These are phyloP conservation scores for Lipomyces yamadae DNA, from an alignment of 805 yeast species.

Conservation along the genomic window DNA sequence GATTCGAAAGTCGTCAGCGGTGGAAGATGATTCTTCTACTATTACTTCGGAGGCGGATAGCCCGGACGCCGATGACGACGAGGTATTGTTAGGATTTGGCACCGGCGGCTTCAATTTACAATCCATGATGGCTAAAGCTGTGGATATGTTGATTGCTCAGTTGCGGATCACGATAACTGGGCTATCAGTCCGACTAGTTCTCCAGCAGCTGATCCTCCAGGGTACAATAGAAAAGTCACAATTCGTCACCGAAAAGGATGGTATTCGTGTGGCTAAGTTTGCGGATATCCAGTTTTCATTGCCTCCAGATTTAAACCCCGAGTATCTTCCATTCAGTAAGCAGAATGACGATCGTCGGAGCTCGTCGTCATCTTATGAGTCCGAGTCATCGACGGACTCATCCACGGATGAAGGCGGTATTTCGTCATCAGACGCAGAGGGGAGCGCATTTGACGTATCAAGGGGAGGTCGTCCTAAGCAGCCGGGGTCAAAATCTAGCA, in stretches of 20 bases:
- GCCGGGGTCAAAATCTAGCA: constrained; percentile 23
- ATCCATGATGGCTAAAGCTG: constrained; percentile 44
- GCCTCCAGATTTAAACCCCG: constrained; percentile 18
- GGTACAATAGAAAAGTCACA: constrained; percentile 21
- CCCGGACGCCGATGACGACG: constrained; percentile 33
- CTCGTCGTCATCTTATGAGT: constrained; percentile 15
- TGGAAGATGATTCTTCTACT: constrained; percentile 10
- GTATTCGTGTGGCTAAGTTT: constrained; percentile 35
- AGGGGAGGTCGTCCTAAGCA: not conserved
- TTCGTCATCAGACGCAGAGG: constrained; percentile 46
- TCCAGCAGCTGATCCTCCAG: constrained; percentile 22
- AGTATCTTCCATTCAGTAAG: constrained; percentile 13
- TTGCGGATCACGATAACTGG: constrained; percentile 38
- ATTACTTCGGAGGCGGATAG: constrained; percentile 3
- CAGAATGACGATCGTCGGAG: constrained; percentile 9
- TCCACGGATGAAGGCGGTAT: constrained; percentile 37
- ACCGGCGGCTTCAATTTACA: constrained; percentile 42
- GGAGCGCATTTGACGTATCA: constrained; percentile 28
- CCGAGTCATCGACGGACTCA: constrained; percentile 30
- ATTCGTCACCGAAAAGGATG: constrained; percentile 9
- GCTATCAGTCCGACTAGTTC: constrained; percentile 22
- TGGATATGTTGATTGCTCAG: constrained; percentile 49
- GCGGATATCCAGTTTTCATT: constrained; percentile 31
- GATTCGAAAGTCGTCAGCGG: constrained; percentile 24
- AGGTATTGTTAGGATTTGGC: constrained; percentile 41